Evolutionary conservation across 1,139 yeast genomes (phyloP).

Genomic region (Pneumocystis canis): DNA sequence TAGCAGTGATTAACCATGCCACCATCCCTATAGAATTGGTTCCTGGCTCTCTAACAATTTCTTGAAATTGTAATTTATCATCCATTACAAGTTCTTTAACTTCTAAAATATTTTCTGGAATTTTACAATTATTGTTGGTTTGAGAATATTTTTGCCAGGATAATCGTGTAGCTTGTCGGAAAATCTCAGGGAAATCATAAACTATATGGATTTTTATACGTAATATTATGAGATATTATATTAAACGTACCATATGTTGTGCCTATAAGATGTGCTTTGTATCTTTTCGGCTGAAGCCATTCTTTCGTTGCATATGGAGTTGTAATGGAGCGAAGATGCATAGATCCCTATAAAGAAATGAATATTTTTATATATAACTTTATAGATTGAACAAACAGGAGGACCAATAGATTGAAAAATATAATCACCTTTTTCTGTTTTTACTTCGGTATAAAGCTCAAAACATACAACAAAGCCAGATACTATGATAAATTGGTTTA

Average conservation of each 20-base stretch:
- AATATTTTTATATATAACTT: background rate
- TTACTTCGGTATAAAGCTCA: slow-evolving; percentile 85
- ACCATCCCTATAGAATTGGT: slow-evolving; percentile 95
- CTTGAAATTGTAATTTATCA: slow-evolving; percentile 55
- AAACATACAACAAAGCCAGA: slow-evolving; percentile 95
- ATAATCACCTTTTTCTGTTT: slow-evolving; percentile 87
- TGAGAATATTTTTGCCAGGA: slow-evolving; percentile 54
- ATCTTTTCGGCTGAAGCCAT: slow-evolving; percentile 95
- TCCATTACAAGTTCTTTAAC: slow-evolving; percentile 74
- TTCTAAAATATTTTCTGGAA: slow-evolving; percentile 66
- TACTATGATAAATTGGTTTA: slow-evolving; percentile 27
- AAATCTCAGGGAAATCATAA: slow-evolving; percentile 95
- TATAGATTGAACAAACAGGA: slow-evolving; percentile 35
- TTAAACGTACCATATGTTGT: slow-evolving; percentile 53
- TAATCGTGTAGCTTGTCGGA: slow-evolving; percentile 78
- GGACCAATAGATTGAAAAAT: slow-evolving; percentile 81
- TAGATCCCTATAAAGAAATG: slow-evolving; percentile 42
- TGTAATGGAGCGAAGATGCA: slow-evolving; percentile 91
- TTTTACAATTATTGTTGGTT: slow-evolving; percentile 25
- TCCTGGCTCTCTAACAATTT: slow-evolving; percentile 90
- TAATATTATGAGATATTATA: background rate
- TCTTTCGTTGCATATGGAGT: slow-evolving; percentile 97
- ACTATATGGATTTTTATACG: slow-evolving; percentile 19
- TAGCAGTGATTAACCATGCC: slow-evolving; percentile 78
- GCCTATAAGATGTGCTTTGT: slow-evolving; percentile 95